Evolutionary conservation across 176 grass and related monocot genomes (phyloP), one percentile per base, ranked within the genome.

Genomic region (Raddia guianensis): DNA sequence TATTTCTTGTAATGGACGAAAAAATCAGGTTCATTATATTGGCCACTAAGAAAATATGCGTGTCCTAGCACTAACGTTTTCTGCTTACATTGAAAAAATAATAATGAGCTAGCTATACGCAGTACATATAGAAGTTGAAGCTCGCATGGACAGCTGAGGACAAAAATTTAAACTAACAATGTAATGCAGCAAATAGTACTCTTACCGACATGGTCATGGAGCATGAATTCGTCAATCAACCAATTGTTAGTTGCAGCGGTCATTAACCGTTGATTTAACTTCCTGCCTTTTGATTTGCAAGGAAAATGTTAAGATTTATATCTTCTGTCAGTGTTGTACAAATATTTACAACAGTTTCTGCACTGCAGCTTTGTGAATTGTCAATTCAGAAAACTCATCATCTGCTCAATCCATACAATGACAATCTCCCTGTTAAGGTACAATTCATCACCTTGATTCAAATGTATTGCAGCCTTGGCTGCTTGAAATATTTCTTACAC

Each of bases 391-490:
- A 99, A 90, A 95, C 93, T 44, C 90, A 93, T 88, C 92, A 99
- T 82, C 86, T 99, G 57, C 90, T 89, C 76, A 99, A 99, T 80
- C 93, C 96, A 80, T 99, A 95, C 89, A 99, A 99, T 85, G 96
- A 99, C 78, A 99, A 99, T 68, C 90, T 99, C 78, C 96, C 93
- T 16, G 93, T 99, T 66, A 99, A 99, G 96, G 96, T 99, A 95
- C 16, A 49, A 12, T 57, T 55, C 48, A 66, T 63, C 73, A 74
- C 37, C 69, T 63, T 49, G 42, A 81, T 11, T 47, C 15, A 73
- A 12, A 45, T 78, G n/a, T 69, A 48, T 34, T 6, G 18, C 50
- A n/a, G 6, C 18, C 1, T 66, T 74, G 40, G 44, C 61, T 44
- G 15, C 35, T 80, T 81, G 21, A 68, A n/a, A 75, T 75, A 34